Evolutionary conservation across 1,284 basidiomycete species (phyloP).

Genomic region (Pyrrhoderma lamaoense): DNA sequence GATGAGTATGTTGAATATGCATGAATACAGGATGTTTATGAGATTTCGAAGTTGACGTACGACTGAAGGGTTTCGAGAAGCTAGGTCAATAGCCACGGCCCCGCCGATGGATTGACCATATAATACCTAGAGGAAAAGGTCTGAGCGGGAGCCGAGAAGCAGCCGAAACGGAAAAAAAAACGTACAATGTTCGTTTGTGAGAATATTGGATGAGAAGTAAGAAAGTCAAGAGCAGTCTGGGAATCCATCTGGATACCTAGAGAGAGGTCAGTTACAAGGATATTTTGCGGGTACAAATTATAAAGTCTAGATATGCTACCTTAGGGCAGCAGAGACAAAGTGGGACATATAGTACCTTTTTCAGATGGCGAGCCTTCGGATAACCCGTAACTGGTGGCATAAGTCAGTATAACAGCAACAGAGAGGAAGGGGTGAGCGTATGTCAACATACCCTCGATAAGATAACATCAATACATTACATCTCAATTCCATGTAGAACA

Average conservation of each 20-base stretch:
- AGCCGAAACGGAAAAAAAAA: slow-evolving; percentile 9
- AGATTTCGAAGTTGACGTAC: slow-evolving; percentile 29
- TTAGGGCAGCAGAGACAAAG: too few species aligned
- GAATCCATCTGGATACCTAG: slow-evolving; percentile 76
- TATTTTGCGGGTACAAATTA: too few species aligned
- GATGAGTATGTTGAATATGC: too few species aligned
- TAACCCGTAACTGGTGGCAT: slow-evolving; percentile 61
- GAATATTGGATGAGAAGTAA: slow-evolving; percentile 63
- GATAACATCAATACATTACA: slow-evolving; percentile 88
- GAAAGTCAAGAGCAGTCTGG: slow-evolving; percentile 72
- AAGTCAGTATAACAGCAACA: slow-evolving; percentile 1
- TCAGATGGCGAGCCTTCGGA: slow-evolving; percentile 83
- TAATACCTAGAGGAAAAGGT: slow-evolving; percentile 29
- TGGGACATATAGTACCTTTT: slow-evolving; percentile 40
- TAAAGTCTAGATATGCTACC: too few species aligned
- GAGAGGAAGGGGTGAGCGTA: slow-evolving; percentile 2
- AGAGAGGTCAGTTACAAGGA: slow-evolving; percentile 17
- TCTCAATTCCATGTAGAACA: slow-evolving; percentile 78
- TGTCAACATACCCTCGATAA: slow-evolving; percentile 60
- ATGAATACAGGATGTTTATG: slow-evolving; percentile 1
- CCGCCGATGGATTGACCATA: slow-evolving; percentile 97
- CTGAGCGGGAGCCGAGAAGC: background rate
- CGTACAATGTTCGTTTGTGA: slow-evolving; percentile 61
- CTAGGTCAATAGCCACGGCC: slow-evolving; percentile 88
- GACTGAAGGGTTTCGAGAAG: slow-evolving; percentile 67